Conservation (phyloP, 2,329 filamentous ascomycete species). For the Pseudogymnoascus pannorum region DNA sequence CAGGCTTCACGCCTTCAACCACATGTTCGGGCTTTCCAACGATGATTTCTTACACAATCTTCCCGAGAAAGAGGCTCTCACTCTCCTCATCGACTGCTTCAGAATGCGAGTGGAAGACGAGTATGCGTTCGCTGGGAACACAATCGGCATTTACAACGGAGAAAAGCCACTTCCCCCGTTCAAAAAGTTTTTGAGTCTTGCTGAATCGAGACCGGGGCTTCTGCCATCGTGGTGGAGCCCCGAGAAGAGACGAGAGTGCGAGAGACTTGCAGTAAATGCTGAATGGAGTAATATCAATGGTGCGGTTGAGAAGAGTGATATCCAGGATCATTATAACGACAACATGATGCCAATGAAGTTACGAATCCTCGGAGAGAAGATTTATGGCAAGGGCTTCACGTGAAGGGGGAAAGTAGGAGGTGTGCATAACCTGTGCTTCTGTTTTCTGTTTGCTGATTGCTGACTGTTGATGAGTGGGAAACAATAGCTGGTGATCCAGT, state of each 20-base stretch:
- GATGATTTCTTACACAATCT: slow-evolving; percentile 12
- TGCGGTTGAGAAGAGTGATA: slow-evolving; percentile 17
- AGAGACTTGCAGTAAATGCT: slow-evolving; percentile 8
- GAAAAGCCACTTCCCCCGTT: slow-evolving; percentile 13
- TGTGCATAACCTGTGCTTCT: neutral
- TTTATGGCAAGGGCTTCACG: slow-evolving; percentile 8
- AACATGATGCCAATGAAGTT: slow-evolving; percentile 16
- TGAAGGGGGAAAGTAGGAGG: neutral
- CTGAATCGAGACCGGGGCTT: slow-evolving; percentile 12
- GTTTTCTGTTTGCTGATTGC: neutral
- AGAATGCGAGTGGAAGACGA: slow-evolving; percentile 18
- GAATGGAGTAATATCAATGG: slow-evolving; percentile 11
- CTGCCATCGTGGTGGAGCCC: slow-evolving; percentile 16
- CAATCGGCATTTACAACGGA: slow-evolving; percentile 12
- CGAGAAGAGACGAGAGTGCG: slow-evolving; percentile 14
- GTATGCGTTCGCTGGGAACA: slow-evolving; percentile 10
- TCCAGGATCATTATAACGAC: slow-evolving; percentile 15
- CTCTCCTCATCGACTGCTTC: slow-evolving; percentile 17
- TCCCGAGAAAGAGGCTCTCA: slow-evolving; percentile 13
- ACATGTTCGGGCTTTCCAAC: slow-evolving; percentile 13
- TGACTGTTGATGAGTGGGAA: neutral
- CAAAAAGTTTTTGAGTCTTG: slow-evolving; percentile 16
- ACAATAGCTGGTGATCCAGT: neutral
- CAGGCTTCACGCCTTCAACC: neutral
- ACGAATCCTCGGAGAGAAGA: slow-evolving; percentile 17